Evolutionary conservation across 371 early-diverging fungal genomes (phyloP).

Genomic region (Zancudomyces culisetae): DNA sequence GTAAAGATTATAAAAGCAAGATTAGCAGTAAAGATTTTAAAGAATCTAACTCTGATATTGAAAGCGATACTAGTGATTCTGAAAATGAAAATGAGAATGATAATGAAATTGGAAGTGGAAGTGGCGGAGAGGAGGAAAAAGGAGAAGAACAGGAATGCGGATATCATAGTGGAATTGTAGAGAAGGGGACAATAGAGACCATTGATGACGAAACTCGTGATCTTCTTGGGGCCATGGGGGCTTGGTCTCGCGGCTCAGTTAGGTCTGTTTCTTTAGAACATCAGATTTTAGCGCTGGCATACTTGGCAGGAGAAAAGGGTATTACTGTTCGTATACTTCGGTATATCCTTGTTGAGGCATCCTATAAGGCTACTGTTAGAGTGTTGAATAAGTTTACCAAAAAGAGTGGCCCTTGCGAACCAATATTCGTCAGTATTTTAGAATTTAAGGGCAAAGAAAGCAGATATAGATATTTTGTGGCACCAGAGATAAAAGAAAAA

Average conservation of each 20-base stretch:
- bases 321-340: background rate
- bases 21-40: background rate
- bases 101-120: background rate
- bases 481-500: background rate
- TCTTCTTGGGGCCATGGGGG: background rate
- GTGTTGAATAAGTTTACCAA: background rate
- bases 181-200: background rate
- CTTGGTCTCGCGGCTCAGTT: background rate
- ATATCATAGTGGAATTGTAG: background rate
- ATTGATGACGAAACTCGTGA: background rate
- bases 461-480: background rate
- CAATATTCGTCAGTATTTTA: background rate
- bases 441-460: background rate
- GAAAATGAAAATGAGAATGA: background rate
- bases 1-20: background rate
- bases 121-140: background rate
- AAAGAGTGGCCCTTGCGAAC: background rate
- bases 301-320: background rate
- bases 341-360: background rate
- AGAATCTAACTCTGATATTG: background rate
- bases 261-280: background rate
- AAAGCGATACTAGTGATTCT: background rate
- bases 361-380: background rate
- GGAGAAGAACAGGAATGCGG: too few species aligned
- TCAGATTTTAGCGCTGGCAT: background rate